phyloP scores from a whole-genome alignment of 75 land plant genomes.

The Sequoia sempervirens region DNA sequence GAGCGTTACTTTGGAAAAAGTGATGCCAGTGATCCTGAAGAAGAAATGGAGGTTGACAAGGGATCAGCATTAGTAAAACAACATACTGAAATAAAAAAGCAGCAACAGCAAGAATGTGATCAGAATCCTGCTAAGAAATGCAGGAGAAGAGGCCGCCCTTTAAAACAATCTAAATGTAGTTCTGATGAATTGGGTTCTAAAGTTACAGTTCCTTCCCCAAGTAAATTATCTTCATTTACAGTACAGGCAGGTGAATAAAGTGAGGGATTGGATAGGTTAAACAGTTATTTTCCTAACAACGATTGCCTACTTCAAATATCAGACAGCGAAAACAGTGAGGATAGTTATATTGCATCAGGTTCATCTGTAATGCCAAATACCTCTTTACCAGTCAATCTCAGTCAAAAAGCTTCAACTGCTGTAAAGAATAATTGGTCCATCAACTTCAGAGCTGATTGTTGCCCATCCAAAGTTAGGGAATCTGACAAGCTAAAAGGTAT shows the following conservation, averaged over 20 bases:
- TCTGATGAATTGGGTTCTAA: conserved; percentile 1
- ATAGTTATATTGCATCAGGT: background rate
- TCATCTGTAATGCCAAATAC: background rate
- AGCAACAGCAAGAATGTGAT: background rate
- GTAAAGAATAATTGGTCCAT: conserved; percentile 5
- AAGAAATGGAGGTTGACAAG: background rate
- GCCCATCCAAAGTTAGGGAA: background rate
- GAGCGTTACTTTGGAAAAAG: conserved; percentile 2
- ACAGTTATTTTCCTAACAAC: background rate
- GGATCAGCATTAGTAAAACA: background rate
- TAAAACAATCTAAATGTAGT: background rate
- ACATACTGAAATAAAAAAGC: background rate
- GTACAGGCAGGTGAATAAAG: background rate
- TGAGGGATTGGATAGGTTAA: background rate
- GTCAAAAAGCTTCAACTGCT: background rate
- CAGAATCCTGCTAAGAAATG: background rate
- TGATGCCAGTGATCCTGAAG: conserved; percentile 8
- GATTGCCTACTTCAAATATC: conserved; percentile 3
- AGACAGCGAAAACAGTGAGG: conserved; percentile 4
- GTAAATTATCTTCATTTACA: background rate
- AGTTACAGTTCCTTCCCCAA: conserved; percentile 1
- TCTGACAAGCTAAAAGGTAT: background rate
- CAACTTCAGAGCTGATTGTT: background rate
- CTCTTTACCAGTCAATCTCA: background rate
- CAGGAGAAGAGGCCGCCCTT: conserved; percentile 5